phyloP scores from a whole-genome alignment of 768 basidiomycete genomes.

The Tylopilus subfusipes region DNA sequence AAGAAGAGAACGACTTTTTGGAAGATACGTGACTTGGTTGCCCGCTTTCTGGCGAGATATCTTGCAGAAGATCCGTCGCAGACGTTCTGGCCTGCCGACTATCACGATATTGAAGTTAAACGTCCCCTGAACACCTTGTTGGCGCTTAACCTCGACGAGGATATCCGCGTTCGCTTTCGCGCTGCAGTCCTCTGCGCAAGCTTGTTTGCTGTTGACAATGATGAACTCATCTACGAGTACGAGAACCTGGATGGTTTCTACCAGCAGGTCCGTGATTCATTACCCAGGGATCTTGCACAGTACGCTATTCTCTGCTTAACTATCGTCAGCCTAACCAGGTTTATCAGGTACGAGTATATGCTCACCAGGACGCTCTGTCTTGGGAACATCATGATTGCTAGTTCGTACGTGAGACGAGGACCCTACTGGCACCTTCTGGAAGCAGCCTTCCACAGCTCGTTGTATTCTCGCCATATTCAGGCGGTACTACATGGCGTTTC shows the following conservation, averaged over 20 bases:
- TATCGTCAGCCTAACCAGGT: conserved; percentile 6
- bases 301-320: conserved; percentile 31
- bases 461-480: conserved; percentile 35
- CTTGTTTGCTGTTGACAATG: conserved; percentile 46
- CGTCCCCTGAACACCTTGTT: conserved; percentile 50
- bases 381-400: conserved; percentile 76
- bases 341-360: conserved; percentile 66
- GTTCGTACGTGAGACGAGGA: conserved; percentile 71
- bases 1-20: conserved; percentile 52
- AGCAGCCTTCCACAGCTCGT: conserved; percentile 39
- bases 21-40: conserved; percentile 61
- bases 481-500: conserved; percentile 61
- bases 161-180: conserved; percentile 83
- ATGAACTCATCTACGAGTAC: conserved; percentile 28
- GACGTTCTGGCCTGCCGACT: conserved; percentile 41
- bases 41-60: conserved; percentile 65
- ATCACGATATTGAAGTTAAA: conserved; percentile 27
- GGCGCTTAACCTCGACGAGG: conserved; percentile 58
- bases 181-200: conserved; percentile 57
- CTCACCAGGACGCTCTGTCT: conserved; percentile 67
- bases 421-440: conserved; percentile 90
- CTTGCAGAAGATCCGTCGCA: conserved; percentile 55
- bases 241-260: conserved; percentile 40
- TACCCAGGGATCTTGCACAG: conserved; percentile 48
- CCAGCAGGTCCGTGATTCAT: conserved; percentile 39